Percentiles rank a stretch among this genome's conserved stretches.
These are phyloP conservation scores for Cephaloascus fragrans DNA, from an alignment of 805 yeast genomes.

Conservation along the genomic window DNA sequence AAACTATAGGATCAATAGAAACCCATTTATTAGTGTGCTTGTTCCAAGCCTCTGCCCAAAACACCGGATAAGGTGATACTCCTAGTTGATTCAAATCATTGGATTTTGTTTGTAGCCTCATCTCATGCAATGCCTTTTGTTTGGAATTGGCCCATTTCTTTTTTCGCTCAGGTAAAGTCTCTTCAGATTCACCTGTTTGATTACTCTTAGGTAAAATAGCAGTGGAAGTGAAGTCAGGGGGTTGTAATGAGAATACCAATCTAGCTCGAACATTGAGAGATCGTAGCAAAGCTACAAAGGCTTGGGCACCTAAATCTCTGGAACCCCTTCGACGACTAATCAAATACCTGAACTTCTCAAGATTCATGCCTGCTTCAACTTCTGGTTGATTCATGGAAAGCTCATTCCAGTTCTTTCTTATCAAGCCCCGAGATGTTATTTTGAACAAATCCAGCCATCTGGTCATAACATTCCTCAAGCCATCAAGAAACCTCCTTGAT, in stretches of 20 bases:
- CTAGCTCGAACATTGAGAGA: constrained; percentile 65
- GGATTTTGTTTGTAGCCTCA: neutral
- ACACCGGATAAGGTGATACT: constrained; percentile 49
- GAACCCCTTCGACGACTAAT: constrained; percentile 51
- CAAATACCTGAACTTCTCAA: constrained; percentile 30
- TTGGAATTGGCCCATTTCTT: constrained; percentile 4
- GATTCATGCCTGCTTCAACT: constrained; percentile 17
- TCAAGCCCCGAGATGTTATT: constrained; percentile 29
- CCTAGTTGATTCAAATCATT: constrained; percentile 7
- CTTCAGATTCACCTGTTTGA: constrained; percentile 1
- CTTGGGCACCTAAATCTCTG: constrained; percentile 76
- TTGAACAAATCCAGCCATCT: constrained; percentile 50
- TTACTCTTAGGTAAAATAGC: constrained; percentile 2
- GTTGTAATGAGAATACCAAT: constrained; percentile 75
- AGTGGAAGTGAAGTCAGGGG: constrained; percentile 65
- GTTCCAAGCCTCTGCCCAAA: constrained; percentile 96
- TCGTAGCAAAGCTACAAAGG: constrained; percentile 70
- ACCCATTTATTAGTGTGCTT: constrained; percentile 62
- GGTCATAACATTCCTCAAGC: constrained; percentile 56
- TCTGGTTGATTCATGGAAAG: constrained; percentile 12
- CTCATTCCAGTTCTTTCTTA: constrained; percentile 23
- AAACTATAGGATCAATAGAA: constrained; percentile 74
- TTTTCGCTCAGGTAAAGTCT: neutral
- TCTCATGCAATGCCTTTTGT: constrained; percentile 6
- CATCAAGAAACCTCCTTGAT: constrained; percentile 66